Evolutionary conservation across 1,284 basidiomycete species (phyloP), one percentile per base, ranked within the genome.

Genomic region (Pseudozyma pruni): DNA sequence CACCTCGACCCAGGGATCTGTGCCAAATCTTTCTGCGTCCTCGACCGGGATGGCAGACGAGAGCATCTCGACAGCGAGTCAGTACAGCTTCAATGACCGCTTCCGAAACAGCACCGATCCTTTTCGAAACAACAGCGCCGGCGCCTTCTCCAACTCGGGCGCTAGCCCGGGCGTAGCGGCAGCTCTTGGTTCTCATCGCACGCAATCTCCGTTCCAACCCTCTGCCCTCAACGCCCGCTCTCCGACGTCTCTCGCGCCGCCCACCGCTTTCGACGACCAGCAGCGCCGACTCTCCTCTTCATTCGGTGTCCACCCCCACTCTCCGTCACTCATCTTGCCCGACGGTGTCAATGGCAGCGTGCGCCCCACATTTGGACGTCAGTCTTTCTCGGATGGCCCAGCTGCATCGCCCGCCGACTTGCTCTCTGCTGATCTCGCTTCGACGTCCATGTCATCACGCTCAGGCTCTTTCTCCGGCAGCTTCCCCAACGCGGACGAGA

Each of bases 381-480:
- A 70, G 16, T 70, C 66, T 4, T 56, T 70, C 25, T 75, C 73
- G 4, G 73, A 75, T 31, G 71, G 64, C 7, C 60, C 64, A 4
- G 38, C 64, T 13, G 8, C 29, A 19, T 49, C 57, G 6, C 16
- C 42, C 23, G 34, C 49, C 48, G 38, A 53, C 17, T 32, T 57
- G 2, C 45, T 52, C 22, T 60, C 57, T 14, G 33, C 52, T 8
- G 57, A 60, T 16, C 16, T 35, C 11, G 31, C 40, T 4, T 55
- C 58, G 8, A 37, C 58, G 0, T 32, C 56, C 19, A 47, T 55
- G 51, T 44, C 54, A 13, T 37, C 50, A 5, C 57, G 48, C 16
- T 39, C 53, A 8, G 49, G 50, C 45, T 71, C 68, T 14, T 62
- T 54, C 16, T 60, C 72, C 11, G 53, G 62, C 45, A 34, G 27